A percentile compares a stretch with the other conserved stretches of the same genome.
Evolutionary conservation across 2,329 filamentous ascomycete genomes (phyloP).

Genomic region (Claviceps spartinae): DNA sequence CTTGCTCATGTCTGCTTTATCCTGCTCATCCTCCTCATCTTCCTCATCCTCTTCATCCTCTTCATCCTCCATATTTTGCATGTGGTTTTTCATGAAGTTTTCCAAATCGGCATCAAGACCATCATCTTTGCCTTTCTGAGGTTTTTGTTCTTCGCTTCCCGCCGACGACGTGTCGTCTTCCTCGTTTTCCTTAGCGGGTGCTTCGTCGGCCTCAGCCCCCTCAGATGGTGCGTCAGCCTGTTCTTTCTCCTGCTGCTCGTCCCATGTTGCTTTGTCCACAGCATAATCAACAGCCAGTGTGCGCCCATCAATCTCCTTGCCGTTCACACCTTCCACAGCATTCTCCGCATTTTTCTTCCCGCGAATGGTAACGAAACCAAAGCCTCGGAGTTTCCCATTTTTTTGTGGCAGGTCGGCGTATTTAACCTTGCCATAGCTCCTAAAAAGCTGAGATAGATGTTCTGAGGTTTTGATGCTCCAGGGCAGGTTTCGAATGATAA

Average conservation of each 20-base stretch:
- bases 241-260: slow-evolving; percentile 40
- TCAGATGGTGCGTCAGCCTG: slow-evolving; percentile 17
- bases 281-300: slow-evolving; percentile 93
- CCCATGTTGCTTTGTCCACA: slow-evolving; percentile 80
- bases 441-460: slow-evolving; percentile 66
- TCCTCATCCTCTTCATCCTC: slow-evolving; percentile 45
- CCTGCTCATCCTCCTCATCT: slow-evolving; percentile 34
- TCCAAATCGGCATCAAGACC: slow-evolving; percentile 32
- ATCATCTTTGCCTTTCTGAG: slow-evolving; percentile 20
- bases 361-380: slow-evolving; percentile 82
- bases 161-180: slow-evolving; percentile 16
- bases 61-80: slow-evolving; percentile 40
- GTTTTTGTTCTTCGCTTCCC: slow-evolving; percentile 15
- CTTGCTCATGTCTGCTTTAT: slow-evolving; percentile 24
- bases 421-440: slow-evolving; percentile 84
- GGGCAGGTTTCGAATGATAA: slow-evolving; percentile 86
- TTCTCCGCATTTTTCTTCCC: slow-evolving; percentile 84
- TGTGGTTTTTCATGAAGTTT: slow-evolving; percentile 45
- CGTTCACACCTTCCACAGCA: slow-evolving; percentile 74
- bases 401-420: slow-evolving; percentile 71
- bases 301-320: slow-evolving; percentile 77
- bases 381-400: slow-evolving; percentile 65
- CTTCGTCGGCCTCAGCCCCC: slow-evolving; percentile 19
- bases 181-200: slow-evolving; percentile 16
- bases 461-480: slow-evolving; percentile 88